These are phyloP conservation scores for Fusarium subtropicale DNA, from an alignment of 2,329 filamentous ascomycete species.

Conservation along the genomic window DNA sequence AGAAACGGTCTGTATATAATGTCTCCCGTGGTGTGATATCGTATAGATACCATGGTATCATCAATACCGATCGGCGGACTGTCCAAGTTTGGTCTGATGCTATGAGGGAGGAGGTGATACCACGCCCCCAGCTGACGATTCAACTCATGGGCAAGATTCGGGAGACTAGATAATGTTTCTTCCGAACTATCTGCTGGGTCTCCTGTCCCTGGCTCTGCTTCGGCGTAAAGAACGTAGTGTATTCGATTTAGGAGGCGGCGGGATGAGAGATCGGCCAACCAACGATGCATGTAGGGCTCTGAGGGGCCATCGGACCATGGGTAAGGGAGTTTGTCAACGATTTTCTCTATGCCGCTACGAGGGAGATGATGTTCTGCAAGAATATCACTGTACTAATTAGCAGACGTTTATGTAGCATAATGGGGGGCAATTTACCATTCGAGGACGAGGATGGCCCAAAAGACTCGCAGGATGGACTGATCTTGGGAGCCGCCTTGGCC, in stretches of 20 bases:
- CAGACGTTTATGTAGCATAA: rapidly evolving
- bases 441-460: conserved; percentile 37
- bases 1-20: conserved; percentile 38
- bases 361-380: conserved; percentile 40
- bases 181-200: conserved; percentile 1
- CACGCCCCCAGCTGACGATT: conserved; percentile 36
- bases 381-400: conserved; percentile 21
- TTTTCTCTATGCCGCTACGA: conserved; percentile 39
- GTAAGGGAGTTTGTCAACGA: conserved; percentile 38
- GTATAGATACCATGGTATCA: conserved; percentile 36
- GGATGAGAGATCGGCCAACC: conserved; percentile 37
- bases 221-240: conserved; percentile 38
- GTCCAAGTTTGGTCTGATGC: conserved; percentile 30
- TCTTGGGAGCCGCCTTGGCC: conserved; percentile 24
- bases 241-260: conserved; percentile 35
- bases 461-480: conserved; percentile 35
- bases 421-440: conserved; percentile 3
- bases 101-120: conserved; percentile 39
- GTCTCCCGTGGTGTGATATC: conserved; percentile 34
- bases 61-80: conserved; percentile 16
- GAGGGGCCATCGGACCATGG: conserved; percentile 29
- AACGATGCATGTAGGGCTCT: conserved; percentile 38
- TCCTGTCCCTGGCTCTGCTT: conserved; percentile 28
- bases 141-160: conserved; percentile 28
- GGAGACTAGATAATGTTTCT: conserved; percentile 10